Evolutionary conservation across 2,329 filamentous ascomycete species (phyloP).

Genomic region (Canariomyces notabilis): DNA sequence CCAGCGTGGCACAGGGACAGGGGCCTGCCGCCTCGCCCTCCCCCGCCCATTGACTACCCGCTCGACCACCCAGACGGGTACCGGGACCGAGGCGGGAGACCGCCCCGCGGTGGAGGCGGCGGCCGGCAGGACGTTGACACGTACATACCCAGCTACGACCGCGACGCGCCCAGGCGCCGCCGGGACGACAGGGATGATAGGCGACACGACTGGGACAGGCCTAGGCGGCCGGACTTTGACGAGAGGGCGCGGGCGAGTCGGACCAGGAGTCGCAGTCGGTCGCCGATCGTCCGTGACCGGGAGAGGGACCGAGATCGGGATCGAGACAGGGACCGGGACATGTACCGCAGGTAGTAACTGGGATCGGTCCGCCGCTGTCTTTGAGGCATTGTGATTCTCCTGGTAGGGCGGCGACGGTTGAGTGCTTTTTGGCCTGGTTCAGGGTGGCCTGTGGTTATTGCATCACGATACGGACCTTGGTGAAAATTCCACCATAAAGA

Average conservation of each 20-base stretch:
- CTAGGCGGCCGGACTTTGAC: constrained; percentile 30
- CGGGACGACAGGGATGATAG: constrained; percentile 38
- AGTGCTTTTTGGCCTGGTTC: too few relatives aligned
- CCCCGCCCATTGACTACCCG: constrained; percentile 38
- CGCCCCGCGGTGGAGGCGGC: constrained; percentile 21
- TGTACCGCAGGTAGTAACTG: constrained; percentile 43
- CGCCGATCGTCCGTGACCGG: constrained; percentile 34
- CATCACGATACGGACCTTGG: too few relatives aligned
- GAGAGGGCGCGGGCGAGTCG: constrained; percentile 36
- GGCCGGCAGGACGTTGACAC: constrained; percentile 38
- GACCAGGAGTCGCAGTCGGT: constrained; percentile 43
- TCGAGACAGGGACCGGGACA: constrained; percentile 44
- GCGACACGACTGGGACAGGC: constrained; percentile 32
- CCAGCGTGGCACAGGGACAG: constrained; percentile 54
- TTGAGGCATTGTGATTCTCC: neutral
- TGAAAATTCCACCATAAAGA: too few relatives aligned
- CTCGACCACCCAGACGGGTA: constrained; percentile 40
- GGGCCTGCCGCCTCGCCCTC: constrained; percentile 45
- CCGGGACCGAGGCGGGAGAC: constrained; percentile 28
- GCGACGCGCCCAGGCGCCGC: constrained; percentile 32
- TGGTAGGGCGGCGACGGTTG: neutral
- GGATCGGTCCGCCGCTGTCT: neutral
- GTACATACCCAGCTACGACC: constrained; percentile 45
- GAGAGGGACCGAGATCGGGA: constrained; percentile 41
- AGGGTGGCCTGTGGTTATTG: too few relatives aligned